Percentiles rank a stretch among this genome's conserved stretches.
These are phyloP conservation scores for Leccinellum rugosiceps DNA, from an alignment of 768 basidiomycete species.

Conservation along the genomic window DNA sequence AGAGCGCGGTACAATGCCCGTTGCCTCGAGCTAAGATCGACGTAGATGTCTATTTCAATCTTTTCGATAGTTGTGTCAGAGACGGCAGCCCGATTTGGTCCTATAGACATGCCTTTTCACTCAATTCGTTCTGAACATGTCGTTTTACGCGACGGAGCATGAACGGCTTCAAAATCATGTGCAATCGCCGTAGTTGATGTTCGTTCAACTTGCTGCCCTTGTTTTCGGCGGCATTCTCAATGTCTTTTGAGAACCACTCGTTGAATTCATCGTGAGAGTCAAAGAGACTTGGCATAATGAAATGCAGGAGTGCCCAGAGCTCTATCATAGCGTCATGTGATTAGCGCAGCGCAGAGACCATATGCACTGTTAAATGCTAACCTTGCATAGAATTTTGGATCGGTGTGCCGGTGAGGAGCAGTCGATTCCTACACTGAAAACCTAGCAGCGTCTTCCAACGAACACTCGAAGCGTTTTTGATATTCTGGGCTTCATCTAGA, in stretches of 20 bases:
- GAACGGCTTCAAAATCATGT: conserved; percentile 99
- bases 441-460: conserved; percentile 97
- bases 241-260: conserved; percentile 99
- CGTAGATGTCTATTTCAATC: conserved; percentile 96
- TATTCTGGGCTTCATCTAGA: conserved; percentile 98
- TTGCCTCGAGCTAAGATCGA: conserved; percentile 92
- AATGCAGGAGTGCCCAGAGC: conserved; percentile 96
- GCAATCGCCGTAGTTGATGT: conserved; percentile 88
- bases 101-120: conserved; percentile 75
- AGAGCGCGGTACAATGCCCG: conserved; percentile 86
- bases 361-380: conserved; percentile 30
- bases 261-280: conserved; percentile 99
- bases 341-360: conserved; percentile 2
- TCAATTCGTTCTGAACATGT: conserved; percentile 99
- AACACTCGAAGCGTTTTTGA: conserved; percentile 95
- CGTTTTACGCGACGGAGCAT: conserved; percentile 97
- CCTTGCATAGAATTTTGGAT: conserved; percentile 99
- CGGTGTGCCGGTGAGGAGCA: conserved; percentile 94
- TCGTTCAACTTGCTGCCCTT: conserved; percentile 91
- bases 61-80: conserved; percentile 73
- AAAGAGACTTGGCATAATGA: conserved; percentile 99
- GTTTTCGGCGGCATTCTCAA: conserved; percentile 92
- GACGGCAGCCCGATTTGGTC: conserved; percentile 60
- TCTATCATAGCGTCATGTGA: conserved; percentile 45
- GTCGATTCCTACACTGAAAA: conserved; percentile 92